Base-by-base conservation (phyloP, 1,139 yeast genomes). In the Barnettozyma hawaiiensis region DNA sequence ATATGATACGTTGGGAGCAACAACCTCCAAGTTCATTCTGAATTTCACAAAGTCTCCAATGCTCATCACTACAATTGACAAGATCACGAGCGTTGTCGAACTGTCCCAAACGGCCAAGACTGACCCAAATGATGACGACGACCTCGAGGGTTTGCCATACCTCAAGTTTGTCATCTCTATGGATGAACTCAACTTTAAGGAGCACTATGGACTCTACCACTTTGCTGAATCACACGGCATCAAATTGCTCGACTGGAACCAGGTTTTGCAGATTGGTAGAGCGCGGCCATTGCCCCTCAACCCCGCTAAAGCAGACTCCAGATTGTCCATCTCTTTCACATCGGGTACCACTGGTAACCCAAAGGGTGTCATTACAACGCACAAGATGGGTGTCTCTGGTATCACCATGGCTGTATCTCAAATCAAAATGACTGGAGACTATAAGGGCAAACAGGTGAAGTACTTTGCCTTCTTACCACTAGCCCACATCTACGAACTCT, bases 271-370 rank as follows among this genome's bases (percentile, higher is more conserved):
- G 11, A 29, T 42, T 36, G 46, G 43, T 26, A 38, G 29, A 23
- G 18, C 39, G 6, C 34, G 31, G 10, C 45, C 45, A 18, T 15
- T 39, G 4, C 27, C 42, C 12, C 14, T 29, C 15, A 27, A 23
- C 7, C 41, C 39, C 18, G 85, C 89, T 14, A 60, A 56, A 0
- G 73, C 80, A 1, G 73, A 76, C 7, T 71, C 81, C 29, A 49
- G 71, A 15, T 76, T 78, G 52, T 81, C 90, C 39, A 78, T 85
- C 48, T 78, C 84, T 35, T 85, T 83, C 62, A 85, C 95, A 2
- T 63, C 70, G 1, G 71, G 71, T 19, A 66, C 72, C 12, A 67
- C 71, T 8, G 70, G 69, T 9, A 55, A 60, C 47, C 71, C 71
- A 28, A 66, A 66, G 53, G 71, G 71, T 34, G 72, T 68, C 12